These are phyloP conservation scores for Tuber aestivum DNA, from an alignment of 495 filamentous ascomycete genomes.

Conservation along the genomic window DNA sequence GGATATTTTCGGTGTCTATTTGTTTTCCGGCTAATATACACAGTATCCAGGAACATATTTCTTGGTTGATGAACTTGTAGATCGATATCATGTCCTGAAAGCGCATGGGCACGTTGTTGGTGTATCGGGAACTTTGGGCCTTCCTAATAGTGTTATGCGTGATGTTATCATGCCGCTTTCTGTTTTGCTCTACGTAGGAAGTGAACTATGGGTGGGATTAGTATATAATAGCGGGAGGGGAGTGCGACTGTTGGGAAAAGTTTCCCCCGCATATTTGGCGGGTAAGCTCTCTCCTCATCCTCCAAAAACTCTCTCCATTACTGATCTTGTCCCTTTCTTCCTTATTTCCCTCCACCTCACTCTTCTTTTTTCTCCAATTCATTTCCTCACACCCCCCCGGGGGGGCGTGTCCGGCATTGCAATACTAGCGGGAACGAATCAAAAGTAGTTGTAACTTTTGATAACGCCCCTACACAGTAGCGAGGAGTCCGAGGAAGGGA, in stretches of 20 bases:
- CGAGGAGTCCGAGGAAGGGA: background rate
- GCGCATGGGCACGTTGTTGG: background rate
- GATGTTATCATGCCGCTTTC: background rate
- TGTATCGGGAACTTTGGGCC: background rate
- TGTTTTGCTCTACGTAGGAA: background rate
- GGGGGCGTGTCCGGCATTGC: background rate
- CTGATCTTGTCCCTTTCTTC: background rate
- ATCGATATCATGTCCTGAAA: background rate
- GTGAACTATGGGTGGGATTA: background rate
- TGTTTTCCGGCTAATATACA: background rate
- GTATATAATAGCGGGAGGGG: no score
- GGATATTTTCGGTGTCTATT: background rate
- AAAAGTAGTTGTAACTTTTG: background rate
- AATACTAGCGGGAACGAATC: background rate
- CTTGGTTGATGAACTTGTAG: background rate
- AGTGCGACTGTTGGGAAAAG: background rate
- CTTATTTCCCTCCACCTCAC: background rate
- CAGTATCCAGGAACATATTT: background rate
- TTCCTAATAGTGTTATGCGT: background rate
- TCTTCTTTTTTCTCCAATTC: background rate
- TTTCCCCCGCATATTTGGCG: background rate
- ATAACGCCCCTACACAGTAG: background rate
- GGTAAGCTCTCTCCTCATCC: background rate
- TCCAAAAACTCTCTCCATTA: no score
- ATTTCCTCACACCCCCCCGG: background rate